Conservation (phyloP, 2,329 filamentous ascomycete genomes). For the Trichoderma sp. region DNA sequence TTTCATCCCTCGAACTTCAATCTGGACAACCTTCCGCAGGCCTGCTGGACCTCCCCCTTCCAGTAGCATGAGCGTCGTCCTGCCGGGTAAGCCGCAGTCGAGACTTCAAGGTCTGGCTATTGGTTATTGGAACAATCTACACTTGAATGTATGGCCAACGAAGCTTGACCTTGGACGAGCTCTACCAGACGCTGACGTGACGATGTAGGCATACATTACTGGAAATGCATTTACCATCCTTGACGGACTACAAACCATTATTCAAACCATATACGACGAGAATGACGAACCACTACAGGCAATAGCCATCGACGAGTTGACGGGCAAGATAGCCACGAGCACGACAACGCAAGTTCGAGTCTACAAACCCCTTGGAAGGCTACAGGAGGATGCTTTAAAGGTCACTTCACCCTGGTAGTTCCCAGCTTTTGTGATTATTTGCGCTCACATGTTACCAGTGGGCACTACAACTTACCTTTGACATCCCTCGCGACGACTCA, state of each 20-base stretch:
- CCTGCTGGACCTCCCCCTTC: constrained; percentile 4
- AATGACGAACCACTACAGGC: constrained; percentile 69
- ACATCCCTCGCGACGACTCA: constrained; percentile 38
- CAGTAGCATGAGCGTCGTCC: constrained; percentile 70
- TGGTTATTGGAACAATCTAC: constrained; percentile 70
- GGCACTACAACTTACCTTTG: constrained; percentile 64
- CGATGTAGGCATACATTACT: constrained; percentile 76
- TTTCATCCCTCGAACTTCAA: constrained; percentile 13
- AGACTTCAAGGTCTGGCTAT: constrained; percentile 77
- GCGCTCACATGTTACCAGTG: constrained; percentile 50
- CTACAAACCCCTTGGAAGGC: constrained; percentile 69
- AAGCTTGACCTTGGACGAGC: background rate
- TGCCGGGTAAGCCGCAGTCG: constrained; percentile 76
- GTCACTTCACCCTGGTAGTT: constrained; percentile 44
- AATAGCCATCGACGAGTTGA: constrained; percentile 76
- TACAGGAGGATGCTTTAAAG: constrained; percentile 71
- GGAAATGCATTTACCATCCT: constrained; percentile 87
- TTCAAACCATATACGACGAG: constrained; percentile 91
- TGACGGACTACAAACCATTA: constrained; percentile 68
- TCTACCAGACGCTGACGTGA: constrained; percentile 6
- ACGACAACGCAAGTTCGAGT: constrained; percentile 68
- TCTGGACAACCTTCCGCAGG: constrained; percentile 7
- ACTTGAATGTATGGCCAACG: constrained; percentile 67
- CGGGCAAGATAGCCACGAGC: constrained; percentile 82
- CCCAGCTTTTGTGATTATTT: background rate